phyloP scores from a whole-genome alignment of 179 eudicot genomes.

The Pouteria campechiana region DNA sequence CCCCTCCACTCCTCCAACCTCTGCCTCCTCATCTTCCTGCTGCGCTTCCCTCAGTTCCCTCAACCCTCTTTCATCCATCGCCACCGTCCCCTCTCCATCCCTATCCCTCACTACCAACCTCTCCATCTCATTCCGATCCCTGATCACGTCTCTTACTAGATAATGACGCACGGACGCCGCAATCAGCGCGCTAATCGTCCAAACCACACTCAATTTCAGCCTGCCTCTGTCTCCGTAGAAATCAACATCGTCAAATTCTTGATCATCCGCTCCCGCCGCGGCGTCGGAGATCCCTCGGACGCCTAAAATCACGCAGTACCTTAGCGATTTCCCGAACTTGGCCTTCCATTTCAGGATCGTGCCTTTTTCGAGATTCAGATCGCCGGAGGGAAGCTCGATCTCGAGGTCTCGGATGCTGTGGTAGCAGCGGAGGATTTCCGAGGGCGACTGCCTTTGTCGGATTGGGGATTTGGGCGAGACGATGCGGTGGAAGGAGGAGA shows the following conservation, averaged over 20 bases:
- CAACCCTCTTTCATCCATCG: conserved; percentile 16
- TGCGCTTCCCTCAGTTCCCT: conserved; percentile 8
- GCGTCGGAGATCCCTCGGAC: no score
- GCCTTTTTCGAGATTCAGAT: conserved; percentile 16
- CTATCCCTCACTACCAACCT: conserved; percentile 19
- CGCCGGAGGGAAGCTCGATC: conserved; percentile 19
- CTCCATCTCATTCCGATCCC: conserved; percentile 7
- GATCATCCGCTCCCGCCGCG: neutral
- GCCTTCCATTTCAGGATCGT: conserved; percentile 20
- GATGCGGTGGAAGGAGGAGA: conserved; percentile 9
- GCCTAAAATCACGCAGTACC: conserved; percentile 28
- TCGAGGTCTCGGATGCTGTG: conserved; percentile 6
- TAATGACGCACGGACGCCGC: conserved; percentile 37
- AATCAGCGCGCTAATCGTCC: conserved; percentile 34
- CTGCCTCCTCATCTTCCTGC: conserved; percentile 1
- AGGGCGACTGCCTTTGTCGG: conserved; percentile 9
- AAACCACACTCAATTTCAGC: conserved; percentile 26
- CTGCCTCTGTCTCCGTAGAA: conserved; percentile 18
- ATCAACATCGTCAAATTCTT: neutral
- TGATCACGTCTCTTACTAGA: conserved; percentile 16
- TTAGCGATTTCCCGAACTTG: conserved; percentile 17
- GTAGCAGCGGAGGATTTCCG: conserved; percentile 12
- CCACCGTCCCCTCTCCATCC: conserved; percentile 20
- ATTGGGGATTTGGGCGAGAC: conserved; percentile 3
- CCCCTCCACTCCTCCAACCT: conserved; percentile 15